Base-by-base conservation (phyloP, 345 rosid species). In the Aquilaria yunnanensis region DNA sequence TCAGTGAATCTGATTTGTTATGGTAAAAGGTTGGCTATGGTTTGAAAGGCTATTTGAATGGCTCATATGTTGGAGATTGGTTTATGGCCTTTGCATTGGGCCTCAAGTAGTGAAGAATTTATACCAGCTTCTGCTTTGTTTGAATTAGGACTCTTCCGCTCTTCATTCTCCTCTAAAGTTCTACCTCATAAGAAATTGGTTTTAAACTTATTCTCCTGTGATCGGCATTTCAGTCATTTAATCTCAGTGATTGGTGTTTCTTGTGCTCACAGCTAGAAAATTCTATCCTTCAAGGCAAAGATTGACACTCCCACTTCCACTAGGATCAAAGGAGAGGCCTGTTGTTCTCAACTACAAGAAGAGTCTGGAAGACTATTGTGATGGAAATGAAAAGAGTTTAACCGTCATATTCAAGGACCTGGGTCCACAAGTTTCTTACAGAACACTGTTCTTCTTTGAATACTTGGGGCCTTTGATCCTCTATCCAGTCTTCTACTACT, bases 281-380 rank as follows among this genome's bases (percentile, higher is more conserved):
- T 87, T 82, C 79, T 87, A 91, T 68, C 97, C 97, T 46, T 91
- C 99, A 23, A 91, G 97, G 67, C 99, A 94, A 86, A 83, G 96
- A 63, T 89, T 94, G 32, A 91, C 96, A 31, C 90, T 94, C 16
- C 96, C 99, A 0, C 75, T 91, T 29, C 72, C 83, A 29, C 67
- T 86, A 47, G 99, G 92, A 46, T 84, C 92, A 1, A 94, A 81
- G 72, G 96, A 81, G 57, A 85, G 87, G 69, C 87, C 99, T 9
- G 70, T 76, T 1, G 81, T 74, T 60, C 96, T 94, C 32, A 73
- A 54, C 79, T 74, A 70, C 83, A 86, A 80, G 80, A 88, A 88
- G 72, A 72, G 80, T 65, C 89, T 94, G 34, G 72, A 82, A 63
- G 93, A 84, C 48, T 94, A 94, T 71, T 59, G 61, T 65, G 88